phyloP scores from a whole-genome alignment of 129 eudicot genomes.

The Artemisia annua region DNA sequence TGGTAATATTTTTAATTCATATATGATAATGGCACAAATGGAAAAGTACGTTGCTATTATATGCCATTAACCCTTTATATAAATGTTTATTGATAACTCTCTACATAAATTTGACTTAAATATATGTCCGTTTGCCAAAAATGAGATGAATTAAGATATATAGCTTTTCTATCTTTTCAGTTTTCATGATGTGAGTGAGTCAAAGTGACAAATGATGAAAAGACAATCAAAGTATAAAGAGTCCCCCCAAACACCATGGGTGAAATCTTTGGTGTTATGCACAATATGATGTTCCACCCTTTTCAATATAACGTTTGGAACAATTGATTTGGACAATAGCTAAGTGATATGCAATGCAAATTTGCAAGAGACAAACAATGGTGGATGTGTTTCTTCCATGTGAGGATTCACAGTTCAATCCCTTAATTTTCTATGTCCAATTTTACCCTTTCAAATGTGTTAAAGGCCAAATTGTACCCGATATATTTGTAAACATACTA shows the following conservation, averaged over 20 bases:
- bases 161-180: slow-evolving; percentile 14
- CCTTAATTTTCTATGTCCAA: neutral
- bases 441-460: slow-evolving; percentile 15
- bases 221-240: slow-evolving; percentile 26
- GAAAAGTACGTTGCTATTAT: too few relatives aligned
- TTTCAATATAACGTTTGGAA: slow-evolving; percentile 37
- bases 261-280: slow-evolving; percentile 44
- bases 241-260: slow-evolving; percentile 40
- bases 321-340: slow-evolving; percentile 43
- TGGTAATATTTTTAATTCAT: too few relatives aligned
- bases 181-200: slow-evolving; percentile 27
- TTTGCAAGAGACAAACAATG: slow-evolving; percentile 41
- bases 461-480: neutral
- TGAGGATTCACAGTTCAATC: slow-evolving; percentile 38
- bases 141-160: slow-evolving; percentile 17
- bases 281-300: slow-evolving; percentile 38
- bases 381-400: slow-evolving; percentile 52
- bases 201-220: slow-evolving; percentile 36
- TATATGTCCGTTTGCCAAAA: slow-evolving; percentile 8
- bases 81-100: neutral
- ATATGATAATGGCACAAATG: too few relatives aligned
- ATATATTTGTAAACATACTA: too few relatives aligned
- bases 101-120: neutral
- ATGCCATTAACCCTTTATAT: too few relatives aligned
- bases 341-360: slow-evolving; percentile 24